Base-by-base conservation (phyloP, 768 basidiomycete species). In the Boletus barrowsii region DNA sequence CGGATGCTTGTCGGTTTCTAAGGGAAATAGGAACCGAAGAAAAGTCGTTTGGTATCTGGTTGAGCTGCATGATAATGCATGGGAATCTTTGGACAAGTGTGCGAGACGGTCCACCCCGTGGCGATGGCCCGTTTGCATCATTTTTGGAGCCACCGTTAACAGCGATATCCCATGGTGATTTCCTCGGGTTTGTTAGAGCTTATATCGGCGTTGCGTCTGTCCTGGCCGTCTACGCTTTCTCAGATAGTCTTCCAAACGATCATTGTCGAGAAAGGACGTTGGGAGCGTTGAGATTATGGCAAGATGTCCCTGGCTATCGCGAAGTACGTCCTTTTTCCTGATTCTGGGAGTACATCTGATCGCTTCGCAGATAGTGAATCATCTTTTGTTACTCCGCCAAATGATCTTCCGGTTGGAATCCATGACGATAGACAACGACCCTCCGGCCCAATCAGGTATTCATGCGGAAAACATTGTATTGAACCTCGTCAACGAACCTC, bases 221-320 rank as follows among this genome's bases (percentile, higher is more conserved):
- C 14, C 70, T 92, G 14, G 83, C 83, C 2, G 86, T 87, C 33
- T 86, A 85, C 63, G 86, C 87, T 4, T 93, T 88, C 86, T 82
- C 89, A 13, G 90, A 91, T 61, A 88, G 87, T 65, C 72, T 88
- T 18, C 85, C 84, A 1, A 80, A 84, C 51, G 78, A 82, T 53
- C 70, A 70, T 13, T 87, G 86, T 62, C 79, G 86, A 11, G 84
- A 88, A 61, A 79, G 84, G 44, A 75, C 81, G 1, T 70, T 91
- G 9, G 81, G 79, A 8, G 75, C 90, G 15, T 54, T 91, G 35
- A 57, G 65, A 30, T 42, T 70, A 42, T 70, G 69, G 70, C 69
- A 72, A 49, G 68, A 72, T 41, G 2, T 82, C 24, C 81, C 86
- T 29, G 88, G 87, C 9, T 92, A 91, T 66, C 77, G 83, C 42